These are phyloP conservation scores for Prunus davidiana DNA, from an alignment of 306 rosid species.

Conservation along the genomic window DNA sequence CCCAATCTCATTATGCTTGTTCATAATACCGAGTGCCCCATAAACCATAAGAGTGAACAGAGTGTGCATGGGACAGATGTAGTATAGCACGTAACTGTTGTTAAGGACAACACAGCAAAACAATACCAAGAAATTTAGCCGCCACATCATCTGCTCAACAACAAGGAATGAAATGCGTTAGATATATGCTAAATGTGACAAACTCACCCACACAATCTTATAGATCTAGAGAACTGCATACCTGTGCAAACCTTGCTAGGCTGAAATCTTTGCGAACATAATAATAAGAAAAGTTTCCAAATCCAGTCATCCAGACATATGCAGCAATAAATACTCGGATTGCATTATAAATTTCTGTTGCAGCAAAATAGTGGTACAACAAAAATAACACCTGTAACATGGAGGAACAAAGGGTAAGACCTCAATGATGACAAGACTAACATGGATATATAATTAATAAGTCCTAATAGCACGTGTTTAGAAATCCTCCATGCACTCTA, in stretches of 20 bases:
- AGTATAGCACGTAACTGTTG: constrained; percentile 92
- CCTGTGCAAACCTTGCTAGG: constrained; percentile 88
- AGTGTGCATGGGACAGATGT: constrained; percentile 99
- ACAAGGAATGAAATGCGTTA: constrained; percentile 20
- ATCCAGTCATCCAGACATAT: constrained; percentile 99
- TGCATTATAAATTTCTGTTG: constrained; percentile 81
- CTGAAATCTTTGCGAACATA: constrained; percentile 94
- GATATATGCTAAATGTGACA: constrained; percentile 1
- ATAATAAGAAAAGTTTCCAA: constrained; percentile 93
- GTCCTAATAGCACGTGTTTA: background rate
- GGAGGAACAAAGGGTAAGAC: background rate
- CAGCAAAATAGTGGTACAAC: constrained; percentile 95
- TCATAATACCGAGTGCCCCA: constrained; percentile 73
- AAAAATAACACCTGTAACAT: constrained; percentile 69
- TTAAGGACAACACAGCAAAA: constrained; percentile 75
- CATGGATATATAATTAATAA: background rate
- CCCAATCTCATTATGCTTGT: constrained; percentile 81
- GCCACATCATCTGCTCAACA: constrained; percentile 96
- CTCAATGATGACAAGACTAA: background rate
- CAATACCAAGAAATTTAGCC: constrained; percentile 90
- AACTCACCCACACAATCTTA: constrained; percentile 13
- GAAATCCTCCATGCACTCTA: background rate
- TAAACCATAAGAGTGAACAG: constrained; percentile 93
- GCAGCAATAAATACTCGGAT: constrained; percentile 83
- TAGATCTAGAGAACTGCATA: constrained; percentile 31